Evolutionary conservation across 225 moss, liverwort and hornwort species (phyloP), one percentile per base, ranked within the genome.

Genomic region (Bryum argenteum): DNA sequence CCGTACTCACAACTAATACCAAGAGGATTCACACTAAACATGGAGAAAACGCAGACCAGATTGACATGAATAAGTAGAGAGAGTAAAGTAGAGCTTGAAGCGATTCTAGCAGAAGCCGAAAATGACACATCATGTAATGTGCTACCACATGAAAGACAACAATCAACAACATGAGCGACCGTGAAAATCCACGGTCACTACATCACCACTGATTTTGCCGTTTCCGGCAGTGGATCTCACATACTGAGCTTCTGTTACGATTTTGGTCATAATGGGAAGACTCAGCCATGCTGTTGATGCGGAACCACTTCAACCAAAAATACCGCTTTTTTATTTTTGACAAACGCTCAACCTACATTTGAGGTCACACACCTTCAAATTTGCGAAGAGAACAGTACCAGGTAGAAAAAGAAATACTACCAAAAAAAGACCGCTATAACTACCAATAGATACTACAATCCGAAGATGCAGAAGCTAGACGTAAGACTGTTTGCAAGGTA

Each of bases 181-280:
- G 45, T 59, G 58, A 67, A 58, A 71, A 54, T 47, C 71, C 75
- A 67, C 64, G 67, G 72, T 67, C 76, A 76, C 76, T 66, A 67
- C 66, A 66, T 76, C 66, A 66, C 55, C 76, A 65, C 67, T 79
- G 56, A 61, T 39, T 68, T 75, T 65, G 61, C 60, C 83, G 76
- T 41, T 51, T 51, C 54, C 61, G 18, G 69, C 76, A 80, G 69
- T 70, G 61, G 50, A 73, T 73, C 76, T 65, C 73, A 80, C 79
- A 69, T 73, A 80, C 83, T 83, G 73, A 79, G 68, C 63, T 79
- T 65, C 76, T 72, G 55, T 69, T 73, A 76, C 60, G 59, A 76
- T 69, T 72, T 68, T 75, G 64, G 69, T 75, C 68, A 79, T 53
- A 75, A 71, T 22, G 53, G 70, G 60, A 64, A 73, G 72, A 69